phyloP scores from a whole-genome alignment of 148 eudicot species.

The Chenopodium album region DNA sequence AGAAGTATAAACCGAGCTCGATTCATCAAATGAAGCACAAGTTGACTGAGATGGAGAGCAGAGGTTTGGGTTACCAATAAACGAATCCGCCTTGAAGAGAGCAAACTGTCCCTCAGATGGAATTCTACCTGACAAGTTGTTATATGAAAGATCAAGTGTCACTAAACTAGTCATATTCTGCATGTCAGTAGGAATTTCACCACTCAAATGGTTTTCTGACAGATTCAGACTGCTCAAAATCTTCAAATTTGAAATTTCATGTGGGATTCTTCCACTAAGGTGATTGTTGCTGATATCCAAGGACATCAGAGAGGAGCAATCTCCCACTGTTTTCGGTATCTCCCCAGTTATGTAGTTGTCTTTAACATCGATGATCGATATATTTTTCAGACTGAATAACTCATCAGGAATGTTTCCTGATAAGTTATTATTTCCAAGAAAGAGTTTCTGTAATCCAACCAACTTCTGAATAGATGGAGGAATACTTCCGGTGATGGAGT shows the following conservation, averaged over 20 bases:
- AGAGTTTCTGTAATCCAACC: conserved; percentile 27
- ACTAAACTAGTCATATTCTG: conserved; percentile 44
- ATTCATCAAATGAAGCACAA: conserved; percentile 1
- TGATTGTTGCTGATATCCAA: conserved; percentile 52
- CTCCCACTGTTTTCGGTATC: conserved; percentile 39
- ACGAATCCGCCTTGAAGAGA: conserved; percentile 25
- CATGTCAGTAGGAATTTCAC: conserved; percentile 46
- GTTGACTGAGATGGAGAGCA: conserved; percentile 28
- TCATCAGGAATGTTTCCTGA: conserved; percentile 46
- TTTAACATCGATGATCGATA: conserved; percentile 35
- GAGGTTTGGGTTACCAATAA: conserved; percentile 45
- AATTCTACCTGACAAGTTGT: conserved; percentile 46
- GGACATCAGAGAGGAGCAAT: conserved; percentile 32
- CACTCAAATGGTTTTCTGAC: conserved; percentile 44
- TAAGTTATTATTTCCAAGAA: conserved; percentile 35
- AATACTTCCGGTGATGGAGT: conserved; percentile 44
- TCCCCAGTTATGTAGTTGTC: conserved; percentile 45
- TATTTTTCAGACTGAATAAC: conserved; percentile 33
- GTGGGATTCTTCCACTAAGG: conserved; percentile 41
- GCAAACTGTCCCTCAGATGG: conserved; percentile 40
- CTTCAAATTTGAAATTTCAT: conserved; percentile 28
- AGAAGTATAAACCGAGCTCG: conserved; percentile 13
- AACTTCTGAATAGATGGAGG: conserved; percentile 41
- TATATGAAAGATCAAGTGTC: conserved; percentile 49
- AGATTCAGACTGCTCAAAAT: conserved; percentile 38